Evolutionary conservation across 2,329 filamentous ascomycete genomes (phyloP).

Genomic region (Cercospora nicotianae): DNA sequence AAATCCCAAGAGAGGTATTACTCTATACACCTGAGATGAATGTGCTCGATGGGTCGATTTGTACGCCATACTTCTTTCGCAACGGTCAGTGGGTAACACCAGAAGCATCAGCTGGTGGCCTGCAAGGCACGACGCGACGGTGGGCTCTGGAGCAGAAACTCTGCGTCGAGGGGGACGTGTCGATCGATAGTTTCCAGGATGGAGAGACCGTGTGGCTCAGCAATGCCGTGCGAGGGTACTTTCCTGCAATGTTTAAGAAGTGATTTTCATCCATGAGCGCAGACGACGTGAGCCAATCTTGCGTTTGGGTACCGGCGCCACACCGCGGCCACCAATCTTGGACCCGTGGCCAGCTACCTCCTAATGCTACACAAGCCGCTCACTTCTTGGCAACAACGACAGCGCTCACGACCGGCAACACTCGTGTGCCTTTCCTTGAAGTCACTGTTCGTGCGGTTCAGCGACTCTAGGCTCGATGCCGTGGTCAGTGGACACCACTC

Average conservation of each 20-base stretch:
- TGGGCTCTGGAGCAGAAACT: constrained; percentile 74
- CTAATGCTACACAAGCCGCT: not conserved
- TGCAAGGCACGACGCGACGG: constrained; percentile 76
- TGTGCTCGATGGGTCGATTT: constrained; percentile 80
- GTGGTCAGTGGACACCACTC: not conserved
- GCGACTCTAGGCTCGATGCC: not conserved
- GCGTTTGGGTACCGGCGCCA: not conserved
- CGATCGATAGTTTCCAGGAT: constrained; percentile 60
- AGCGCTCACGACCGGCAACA: not conserved
- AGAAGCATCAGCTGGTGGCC: constrained; percentile 66
- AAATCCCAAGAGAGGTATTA: constrained; percentile 65
- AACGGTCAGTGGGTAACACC: constrained; percentile 77
- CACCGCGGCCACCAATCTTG: not conserved
- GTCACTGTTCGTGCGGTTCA: not conserved
- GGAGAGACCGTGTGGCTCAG: constrained; percentile 86
- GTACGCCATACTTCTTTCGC: constrained; percentile 79
- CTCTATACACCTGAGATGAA: constrained; percentile 64
- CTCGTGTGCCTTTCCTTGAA: not conserved
- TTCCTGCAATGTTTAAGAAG: constrained; percentile 29
- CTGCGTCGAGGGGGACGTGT: constrained; percentile 65
- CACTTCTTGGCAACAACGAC: not conserved
- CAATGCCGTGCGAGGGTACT: constrained; percentile 81
- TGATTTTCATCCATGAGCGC: not conserved
- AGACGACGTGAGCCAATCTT: not conserved
- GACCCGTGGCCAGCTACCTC: not conserved